Evolutionary conservation across 768 basidiomycete genomes (phyloP).

Genomic region (Tulasnella calospora): DNA sequence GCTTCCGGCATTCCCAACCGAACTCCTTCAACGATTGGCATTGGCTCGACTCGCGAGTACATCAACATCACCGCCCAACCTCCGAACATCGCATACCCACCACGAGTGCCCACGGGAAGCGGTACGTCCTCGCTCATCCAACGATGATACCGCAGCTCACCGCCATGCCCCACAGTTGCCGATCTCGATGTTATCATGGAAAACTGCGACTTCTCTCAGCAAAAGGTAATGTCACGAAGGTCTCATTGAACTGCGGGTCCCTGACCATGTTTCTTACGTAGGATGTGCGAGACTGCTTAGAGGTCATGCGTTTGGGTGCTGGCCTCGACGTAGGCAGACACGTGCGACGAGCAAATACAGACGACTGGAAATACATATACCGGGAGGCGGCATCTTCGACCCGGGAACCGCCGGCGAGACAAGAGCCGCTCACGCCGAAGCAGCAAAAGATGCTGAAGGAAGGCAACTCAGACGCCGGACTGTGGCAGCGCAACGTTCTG

Average conservation of each 20-base stretch:
- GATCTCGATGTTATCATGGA: constrained; percentile 91
- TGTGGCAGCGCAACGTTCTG: constrained; percentile 3
- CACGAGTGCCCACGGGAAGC: constrained; percentile 77
- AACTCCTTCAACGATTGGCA: constrained; percentile 55
- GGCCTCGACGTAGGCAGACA: constrained; percentile 79
- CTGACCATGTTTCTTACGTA: constrained; percentile 37
- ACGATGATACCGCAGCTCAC: background rate
- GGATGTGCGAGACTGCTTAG: constrained; percentile 95
- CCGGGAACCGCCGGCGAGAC: constrained; percentile 28
- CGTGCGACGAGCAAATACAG: constrained; percentile 66
- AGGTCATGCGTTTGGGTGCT: constrained; percentile 85
- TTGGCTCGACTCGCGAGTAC: constrained; percentile 74
- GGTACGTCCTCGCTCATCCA: background rate
- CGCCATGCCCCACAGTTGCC: constrained; percentile 42
- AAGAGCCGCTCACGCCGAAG: constrained; percentile 22
- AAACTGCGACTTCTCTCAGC: constrained; percentile 82
- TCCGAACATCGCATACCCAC: constrained; percentile 72
- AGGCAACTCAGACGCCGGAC: constrained; percentile 21
- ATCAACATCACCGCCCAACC: constrained; percentile 60
- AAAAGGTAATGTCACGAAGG: constrained; percentile 50
- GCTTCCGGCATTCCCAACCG: constrained; percentile 35
- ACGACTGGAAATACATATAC: constrained; percentile 87
- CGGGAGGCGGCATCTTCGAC: constrained; percentile 45
- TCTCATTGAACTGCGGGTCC: constrained; percentile 9
- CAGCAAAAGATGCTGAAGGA: constrained; percentile 25